Evolutionary conservation across 1,284 basidiomycete species (phyloP).

Genomic region (Trametes versicolor): DNA sequence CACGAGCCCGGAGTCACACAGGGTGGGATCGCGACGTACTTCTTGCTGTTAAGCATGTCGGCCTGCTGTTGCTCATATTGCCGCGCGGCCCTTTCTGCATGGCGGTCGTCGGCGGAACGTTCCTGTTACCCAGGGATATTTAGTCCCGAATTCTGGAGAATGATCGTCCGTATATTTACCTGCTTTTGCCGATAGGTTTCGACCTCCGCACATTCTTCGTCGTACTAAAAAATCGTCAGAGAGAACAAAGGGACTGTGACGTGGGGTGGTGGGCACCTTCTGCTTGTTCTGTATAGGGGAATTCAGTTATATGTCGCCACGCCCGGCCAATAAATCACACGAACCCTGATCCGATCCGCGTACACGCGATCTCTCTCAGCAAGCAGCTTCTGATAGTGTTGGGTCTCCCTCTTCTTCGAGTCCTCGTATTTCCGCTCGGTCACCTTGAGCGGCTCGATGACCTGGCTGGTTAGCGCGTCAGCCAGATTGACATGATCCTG

Average conservation of each 20-base stretch:
- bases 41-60: conserved; percentile 85
- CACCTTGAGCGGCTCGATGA: conserved; percentile 69
- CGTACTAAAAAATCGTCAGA: conserved; percentile 60
- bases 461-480: conserved; percentile 65
- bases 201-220: conserved; percentile 78
- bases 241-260: no score
- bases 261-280: conserved; percentile 59
- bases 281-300: conserved; percentile 65
- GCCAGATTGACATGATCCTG: conserved; percentile 77
- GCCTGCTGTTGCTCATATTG: conserved; percentile 78
- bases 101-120: conserved; percentile 75
- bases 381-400: conserved; percentile 77
- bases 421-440: conserved; percentile 73
- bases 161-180: conserved; percentile 48
- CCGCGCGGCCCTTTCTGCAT: conserved; percentile 76
- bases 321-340: conserved; percentile 4
- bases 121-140: conserved; percentile 51
- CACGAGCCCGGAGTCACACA: neutral
- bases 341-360: conserved; percentile 74
- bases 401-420: conserved; percentile 75
- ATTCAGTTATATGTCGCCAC: neutral
- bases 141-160: conserved; percentile 12
- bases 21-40: conserved; percentile 54
- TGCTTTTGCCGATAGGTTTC: conserved; percentile 81
- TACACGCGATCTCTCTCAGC: conserved; percentile 75